Base-by-base conservation (phyloP, 139 green algal species). In the Coelastrella sp. region DNA sequence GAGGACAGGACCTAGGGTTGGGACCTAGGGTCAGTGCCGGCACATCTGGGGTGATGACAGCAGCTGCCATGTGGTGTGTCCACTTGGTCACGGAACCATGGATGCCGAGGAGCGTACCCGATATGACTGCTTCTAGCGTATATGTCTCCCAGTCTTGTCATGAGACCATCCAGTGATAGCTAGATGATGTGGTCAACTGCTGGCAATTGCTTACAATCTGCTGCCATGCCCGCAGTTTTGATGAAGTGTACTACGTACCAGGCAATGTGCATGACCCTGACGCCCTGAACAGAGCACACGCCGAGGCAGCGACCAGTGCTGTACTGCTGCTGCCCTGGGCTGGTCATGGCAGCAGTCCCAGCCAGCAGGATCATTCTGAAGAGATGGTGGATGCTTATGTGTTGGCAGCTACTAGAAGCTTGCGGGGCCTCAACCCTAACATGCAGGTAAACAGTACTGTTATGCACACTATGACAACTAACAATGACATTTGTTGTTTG, bases 281-380 rank as follows among this genome's bases (percentile, higher is more conserved):
- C 14, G 61, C 81, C 7, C 23, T 87, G 81, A 22, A 65, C 0
- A 57, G 23, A 2, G 81, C 64, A 17, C 22, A 77, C 47, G 81
- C 81, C 16, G 81, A 87, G 61, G 14, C 22, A 16, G 81, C 81
- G 5, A 16, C 81, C n/a, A n/a, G 14, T 64, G 64, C 81, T 57
- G 81, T 87, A 61, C 23, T 87, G 81, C 64, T 87, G 61, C 23
- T 87, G 23, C 81, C 81, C 19, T 87, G 61, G 81, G 22, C 17
- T 23, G 11, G 81, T 58, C 47, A 75, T 3, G 13, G 22, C 61
- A 64, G 32, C 81, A 16, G 60, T 57, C 17, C n/a, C 23, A 23
- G 7, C 23, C 22, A 32, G 10, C 22, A 64, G 13, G 76, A 83
- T 54, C 6, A 61, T 4, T 13, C 13, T 16, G 8, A 7, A 20